Evolutionary conservation across 805 yeast species (phyloP), one percentile per base, ranked within the genome.

Genomic region (Barnettozyma siamensis): DNA sequence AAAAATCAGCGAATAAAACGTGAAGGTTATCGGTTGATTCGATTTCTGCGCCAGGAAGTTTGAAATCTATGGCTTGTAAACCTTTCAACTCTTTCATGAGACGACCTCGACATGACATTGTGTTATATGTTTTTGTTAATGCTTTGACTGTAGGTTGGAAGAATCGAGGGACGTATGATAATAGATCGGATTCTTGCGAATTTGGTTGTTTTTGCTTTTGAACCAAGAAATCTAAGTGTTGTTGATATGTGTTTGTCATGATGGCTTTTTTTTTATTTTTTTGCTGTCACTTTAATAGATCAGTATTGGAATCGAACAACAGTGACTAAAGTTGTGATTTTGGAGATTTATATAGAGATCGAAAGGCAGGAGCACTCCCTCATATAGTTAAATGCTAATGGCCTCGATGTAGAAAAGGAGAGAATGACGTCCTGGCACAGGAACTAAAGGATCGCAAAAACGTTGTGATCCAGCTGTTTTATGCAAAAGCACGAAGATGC

Each of bases 1-100:
- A 8, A 24, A 73, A 53, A 43, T 72, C 74, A 4, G 71, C 58
- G 41, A 57, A 62, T 43, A 72, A 49, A 15, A 53, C 46, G 31
- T 51, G 50, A 23, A 64, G 31, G 41, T 63, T 64, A 16, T 63
- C 65, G 3, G 67, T 59, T 33, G 61, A 52, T 5, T 43, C 45
- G 10, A 66, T 46, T 2, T 46, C 38, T 29, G 67, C 54, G 11
- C 65, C 65, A 43, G 51, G 49, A 10, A 40, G 33, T 16, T 29
- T 12, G 18, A 32, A 40, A 21, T 43, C 34, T 17, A 44, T 31
- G 16, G 39, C 23, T 30, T 51, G 45, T 23, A 57, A 33, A 7
- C 26, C 27, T 28, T 46, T 42, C 20, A 58, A 33, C 49, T 57
- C 61, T 31, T 55, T 58, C 41, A 59, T 28, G 11, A 57, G 41